Base-by-base conservation (phyloP, 2,329 filamentous ascomycete species). In the Cryphonectria radicalis region DNA sequence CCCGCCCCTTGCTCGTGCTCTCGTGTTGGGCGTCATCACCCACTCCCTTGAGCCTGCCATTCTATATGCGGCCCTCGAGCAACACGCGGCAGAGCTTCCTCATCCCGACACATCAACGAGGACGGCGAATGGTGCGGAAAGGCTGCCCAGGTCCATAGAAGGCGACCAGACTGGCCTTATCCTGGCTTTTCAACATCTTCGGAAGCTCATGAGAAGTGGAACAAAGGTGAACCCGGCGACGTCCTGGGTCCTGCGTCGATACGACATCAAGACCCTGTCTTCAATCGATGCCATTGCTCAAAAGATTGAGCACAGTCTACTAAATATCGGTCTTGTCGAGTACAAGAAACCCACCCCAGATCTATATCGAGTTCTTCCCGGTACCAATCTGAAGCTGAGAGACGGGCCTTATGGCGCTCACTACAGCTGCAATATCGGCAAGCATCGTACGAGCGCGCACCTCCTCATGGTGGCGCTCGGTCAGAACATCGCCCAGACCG, bases 401-500 rank as follows among this genome's bases (percentile, higher is more conserved):
- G 32, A 22, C n/a, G 17, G 55, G 43, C 70, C 67, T 3, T 72
- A 69, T 28, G 70, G 70, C 40, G 63, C 57, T n/a, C 10, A 42
- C 0, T 32, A 67, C 55, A 70, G 59, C 46, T 5, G 7, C 8
- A 72, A 66, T 40, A 13, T 35, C 32, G 14, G 14, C 42, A 63
- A n/a, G 10, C 55, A 7, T 40, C 28, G 19, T n/a, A 11, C 60
- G 19, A n/a, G 57, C 19, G 43, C 67, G 28, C 63, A 67, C 42
- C 67, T 72, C 19, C 63, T 72, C 11, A 40, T 60, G n/a, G 4
- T 67, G 17, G 68, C 62, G 22, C 67, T 70, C 46, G 28, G 67
- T 14, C 35, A 67, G 10, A 72, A 72, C 59, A 70, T 72, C 32
- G 70, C 70, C 8, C 67, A 72, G 28, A 37, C 37, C 14, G 59